These are phyloP conservation scores for Chaetomiaceae sp. DNA, from an alignment of 2,329 filamentous ascomycete genomes.

Conservation along the genomic window DNA sequence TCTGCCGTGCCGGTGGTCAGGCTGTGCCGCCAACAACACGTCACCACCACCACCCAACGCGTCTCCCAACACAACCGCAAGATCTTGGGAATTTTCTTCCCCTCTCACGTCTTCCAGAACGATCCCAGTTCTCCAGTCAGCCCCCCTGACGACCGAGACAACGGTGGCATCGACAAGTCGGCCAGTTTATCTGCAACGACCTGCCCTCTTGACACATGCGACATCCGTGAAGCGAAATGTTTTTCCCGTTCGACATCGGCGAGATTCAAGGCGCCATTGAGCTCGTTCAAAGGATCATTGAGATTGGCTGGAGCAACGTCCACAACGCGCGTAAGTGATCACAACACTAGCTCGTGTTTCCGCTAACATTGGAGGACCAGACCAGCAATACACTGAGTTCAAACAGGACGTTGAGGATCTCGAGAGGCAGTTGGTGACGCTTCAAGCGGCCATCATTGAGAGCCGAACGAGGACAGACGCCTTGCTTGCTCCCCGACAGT, in stretches of 20 bases:
- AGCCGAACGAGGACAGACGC: background rate
- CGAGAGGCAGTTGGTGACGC: background rate
- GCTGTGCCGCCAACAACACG: no score
- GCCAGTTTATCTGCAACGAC: no score
- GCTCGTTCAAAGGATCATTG: slow-evolving; percentile 6
- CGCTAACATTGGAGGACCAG: background rate
- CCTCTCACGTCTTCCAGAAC: background rate
- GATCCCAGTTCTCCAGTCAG: no score
- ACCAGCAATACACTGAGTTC: slow-evolving; percentile 13
- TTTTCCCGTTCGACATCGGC: slow-evolving; percentile 12
- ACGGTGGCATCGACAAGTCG: no score
- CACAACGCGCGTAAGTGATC: slow-evolving; percentile 7
- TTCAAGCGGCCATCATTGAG: background rate
- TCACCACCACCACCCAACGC: no score
- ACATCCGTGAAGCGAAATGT: background rate
- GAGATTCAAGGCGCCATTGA: slow-evolving; percentile 7
- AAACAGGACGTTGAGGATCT: slow-evolving; percentile 6
- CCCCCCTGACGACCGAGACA: no score
- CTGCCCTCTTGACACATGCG: background rate
- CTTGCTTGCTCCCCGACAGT: background rate
- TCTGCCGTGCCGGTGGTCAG: no score
- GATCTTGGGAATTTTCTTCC: no score
- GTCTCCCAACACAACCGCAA: no score
- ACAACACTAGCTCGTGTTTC: no score
- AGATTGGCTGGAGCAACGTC: slow-evolving; percentile 9